phyloP scores from a whole-genome alignment of 345 rosid species.

The Odontarrhena argentea region DNA sequence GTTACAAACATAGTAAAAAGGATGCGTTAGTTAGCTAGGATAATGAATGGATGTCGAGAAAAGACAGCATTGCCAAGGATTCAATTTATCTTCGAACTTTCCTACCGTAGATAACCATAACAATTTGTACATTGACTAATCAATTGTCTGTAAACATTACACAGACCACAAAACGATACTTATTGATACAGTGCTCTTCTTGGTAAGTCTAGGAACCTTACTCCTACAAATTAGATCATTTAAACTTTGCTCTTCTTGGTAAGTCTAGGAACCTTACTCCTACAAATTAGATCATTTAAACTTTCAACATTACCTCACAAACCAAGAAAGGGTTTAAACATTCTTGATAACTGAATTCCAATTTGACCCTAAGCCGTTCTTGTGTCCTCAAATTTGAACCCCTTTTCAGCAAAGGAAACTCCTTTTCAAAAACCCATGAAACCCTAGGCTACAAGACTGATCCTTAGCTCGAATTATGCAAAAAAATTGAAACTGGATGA shows the following conservation, averaged over 20 bases:
- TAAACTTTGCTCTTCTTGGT: conserved; percentile 10
- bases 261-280: neutral
- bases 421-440: conserved; percentile 12
- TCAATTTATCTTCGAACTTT: neutral
- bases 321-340: neutral
- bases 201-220: neutral
- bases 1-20: neutral
- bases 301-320: neutral
- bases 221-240: conserved; percentile 15
- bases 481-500: neutral
- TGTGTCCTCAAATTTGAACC: conserved; percentile 13
- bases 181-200: neutral
- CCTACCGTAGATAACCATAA: neutral
- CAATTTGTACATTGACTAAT: neutral
- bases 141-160: conserved; percentile 14
- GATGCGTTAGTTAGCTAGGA: too few relatives aligned
- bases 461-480: neutral
- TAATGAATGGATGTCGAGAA: neutral
- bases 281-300: conserved; percentile 8
- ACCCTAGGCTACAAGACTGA: conserved; percentile 3
- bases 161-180: conserved; percentile 16
- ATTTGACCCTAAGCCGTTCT: conserved; percentile 14
- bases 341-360: neutral
- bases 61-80: neutral
- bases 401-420: conserved; percentile 18